Percentiles rank a stretch among this genome's conserved stretches.
Conservation (phyloP, 768 basidiomycete genomes). For the Lentinus tigrinus region DNA sequence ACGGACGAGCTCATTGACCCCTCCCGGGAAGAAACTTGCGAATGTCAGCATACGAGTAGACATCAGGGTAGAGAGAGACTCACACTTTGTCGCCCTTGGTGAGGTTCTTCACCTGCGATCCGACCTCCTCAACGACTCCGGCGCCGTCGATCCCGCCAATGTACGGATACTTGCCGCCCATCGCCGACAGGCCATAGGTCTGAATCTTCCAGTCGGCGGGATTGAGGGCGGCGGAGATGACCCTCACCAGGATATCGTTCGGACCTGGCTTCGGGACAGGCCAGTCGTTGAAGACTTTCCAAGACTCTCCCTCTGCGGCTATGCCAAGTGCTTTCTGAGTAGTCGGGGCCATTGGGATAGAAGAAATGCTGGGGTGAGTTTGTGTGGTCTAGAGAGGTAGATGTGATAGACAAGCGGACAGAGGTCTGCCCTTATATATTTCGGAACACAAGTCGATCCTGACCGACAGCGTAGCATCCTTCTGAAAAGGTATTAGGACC, state of each 20-base stretch:
- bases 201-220: constrained; percentile 56
- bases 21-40: constrained; percentile 27
- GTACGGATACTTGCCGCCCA: constrained; percentile 19
- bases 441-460: no score
- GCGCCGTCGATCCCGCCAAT: constrained; percentile 24
- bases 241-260: constrained; percentile 47
- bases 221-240: constrained; percentile 48
- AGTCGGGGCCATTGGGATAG: not conserved
- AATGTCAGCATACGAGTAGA: no score
- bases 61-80: no score
- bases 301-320: constrained; percentile 1
- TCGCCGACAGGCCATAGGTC: not conserved
- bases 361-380: no score
- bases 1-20: constrained; percentile 6
- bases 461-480: no score
- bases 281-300: not conserved
- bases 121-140: constrained; percentile 28
- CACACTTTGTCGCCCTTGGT: constrained; percentile 35
- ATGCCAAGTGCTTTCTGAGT: constrained; percentile 18
- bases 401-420: no score
- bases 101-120: constrained; percentile 34
- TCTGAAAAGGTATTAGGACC: no score
- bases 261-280: constrained; percentile 41
- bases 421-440: no score
- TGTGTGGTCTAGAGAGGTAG: no score